These are phyloP conservation scores for Remersonia thermophila DNA, from an alignment of 2,329 filamentous ascomycete species.

Conservation along the genomic window DNA sequence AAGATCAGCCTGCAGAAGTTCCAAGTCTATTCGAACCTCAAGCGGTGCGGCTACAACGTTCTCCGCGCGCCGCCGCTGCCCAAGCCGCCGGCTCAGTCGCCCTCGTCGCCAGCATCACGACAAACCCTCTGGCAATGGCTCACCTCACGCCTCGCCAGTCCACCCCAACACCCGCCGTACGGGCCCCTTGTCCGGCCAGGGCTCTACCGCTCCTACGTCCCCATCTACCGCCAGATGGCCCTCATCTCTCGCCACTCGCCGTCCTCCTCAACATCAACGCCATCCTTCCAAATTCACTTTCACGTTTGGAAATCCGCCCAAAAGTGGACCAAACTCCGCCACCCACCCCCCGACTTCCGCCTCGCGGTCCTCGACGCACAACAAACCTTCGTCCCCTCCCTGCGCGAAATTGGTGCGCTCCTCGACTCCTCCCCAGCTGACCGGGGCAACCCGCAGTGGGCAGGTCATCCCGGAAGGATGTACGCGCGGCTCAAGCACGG, in stretches of 20 bases:
- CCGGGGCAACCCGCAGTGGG: constrained; percentile 35
- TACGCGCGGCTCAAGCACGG: constrained; percentile 77
- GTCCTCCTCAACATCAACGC: constrained; percentile 23
- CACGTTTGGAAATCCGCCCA: constrained; percentile 64
- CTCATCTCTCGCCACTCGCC: constrained; percentile 62
- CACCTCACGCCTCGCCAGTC: constrained; percentile 31
- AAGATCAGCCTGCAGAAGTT: constrained; percentile 65
- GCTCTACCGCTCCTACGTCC: constrained; percentile 52
- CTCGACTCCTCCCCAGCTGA: constrained; percentile 63
- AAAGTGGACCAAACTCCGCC: constrained; percentile 67
- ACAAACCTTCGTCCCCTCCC: constrained; percentile 56
- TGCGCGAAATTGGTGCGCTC: constrained; percentile 58
- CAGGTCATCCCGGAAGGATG: constrained; percentile 35
- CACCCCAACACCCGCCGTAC: constrained; percentile 22
- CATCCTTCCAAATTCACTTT: constrained; percentile 61
- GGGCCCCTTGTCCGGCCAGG: constrained; percentile 51
- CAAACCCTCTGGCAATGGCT: constrained; percentile 41
- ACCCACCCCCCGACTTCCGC: constrained; percentile 69
- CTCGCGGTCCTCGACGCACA: constrained; percentile 72
- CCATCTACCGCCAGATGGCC: constrained; percentile 66
- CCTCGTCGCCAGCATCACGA: constrained; percentile 3
- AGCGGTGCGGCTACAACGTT: constrained; percentile 70
- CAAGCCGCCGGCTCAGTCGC: constrained; percentile 9
- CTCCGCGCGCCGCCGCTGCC: constrained; percentile 46
- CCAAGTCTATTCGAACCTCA: constrained; percentile 77